Evolutionary conservation across 768 basidiomycete genomes (phyloP), one percentile per base, ranked within the genome.

Genomic region (Xerocomellus chrysenteron): DNA sequence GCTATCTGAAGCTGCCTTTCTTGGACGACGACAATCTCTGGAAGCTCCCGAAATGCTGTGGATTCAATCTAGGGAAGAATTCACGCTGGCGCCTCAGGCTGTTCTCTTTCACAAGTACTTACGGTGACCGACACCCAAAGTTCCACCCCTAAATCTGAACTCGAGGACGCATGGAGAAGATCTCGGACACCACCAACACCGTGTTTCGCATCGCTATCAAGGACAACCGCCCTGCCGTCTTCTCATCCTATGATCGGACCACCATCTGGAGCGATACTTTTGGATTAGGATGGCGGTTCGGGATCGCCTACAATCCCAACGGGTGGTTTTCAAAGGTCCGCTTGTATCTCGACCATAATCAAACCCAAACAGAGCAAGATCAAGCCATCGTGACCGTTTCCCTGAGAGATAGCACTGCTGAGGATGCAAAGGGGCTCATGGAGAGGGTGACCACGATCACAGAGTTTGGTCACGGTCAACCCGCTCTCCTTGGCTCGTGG

Each of bases 241-340:
- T 65, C 44, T 35, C 59, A 4, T 37, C 56, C 1, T 30, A 35
- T 1, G 60, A 61, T 19, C n/a, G 17, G 4, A 7, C 43, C n/a
- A 3, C 57, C 16, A 51, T 60, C 39, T 69, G 70, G 68, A 61
- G 65, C 56, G 63, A 65, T 16, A 42, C 43, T 12, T 72, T 69
- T 45, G 68, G 68, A 0, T 7, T 69, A 12, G 68, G 68, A 2
- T 69, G 68, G 70, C 69, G 68, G 2, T 50, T 69, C 9, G 68
- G 68, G 4, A 52, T 69, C 26, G 47, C 69, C 3, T 61, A 54
- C 65, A 61, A 54, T 4, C 33, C 30, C 0, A 26, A 47, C 36
- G 67, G 50, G 36, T 67, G 69, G 65, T 67, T 69, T 46, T 43
- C 65, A 35, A 67, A 56, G 46, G 54, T 71, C 47, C 55, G 57